Evolutionary conservation across 495 filamentous ascomycete species (phyloP).

Genomic region (Chlorociboria aeruginascens): DNA sequence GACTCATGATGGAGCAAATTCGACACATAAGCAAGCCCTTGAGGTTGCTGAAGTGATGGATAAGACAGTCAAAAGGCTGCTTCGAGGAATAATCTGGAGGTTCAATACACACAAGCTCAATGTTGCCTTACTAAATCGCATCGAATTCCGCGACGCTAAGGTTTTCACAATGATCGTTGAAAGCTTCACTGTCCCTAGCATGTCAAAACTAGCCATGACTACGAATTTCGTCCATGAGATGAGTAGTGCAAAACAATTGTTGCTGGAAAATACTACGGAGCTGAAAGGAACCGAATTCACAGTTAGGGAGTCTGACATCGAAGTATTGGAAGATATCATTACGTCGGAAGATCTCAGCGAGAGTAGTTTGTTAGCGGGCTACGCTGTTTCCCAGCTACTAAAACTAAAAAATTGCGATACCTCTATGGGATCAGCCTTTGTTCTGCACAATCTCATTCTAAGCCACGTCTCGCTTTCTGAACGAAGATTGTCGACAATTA

Average conservation of each 20-base stretch:
- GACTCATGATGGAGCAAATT: slow-evolving; percentile 45
- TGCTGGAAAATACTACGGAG: slow-evolving; percentile 1
- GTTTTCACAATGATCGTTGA: slow-evolving; percentile 40
- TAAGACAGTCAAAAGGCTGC: slow-evolving; percentile 17
- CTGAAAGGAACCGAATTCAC: neutral
- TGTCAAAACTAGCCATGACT: slow-evolving; percentile 2
- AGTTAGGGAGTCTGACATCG: neutral
- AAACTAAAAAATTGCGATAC: slow-evolving; percentile 7
- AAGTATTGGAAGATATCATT: slow-evolving; percentile 4
- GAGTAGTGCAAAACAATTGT: neutral
- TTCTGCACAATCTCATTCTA: slow-evolving; percentile 23
- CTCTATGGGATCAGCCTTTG: slow-evolving; percentile 19
- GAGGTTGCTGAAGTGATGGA: slow-evolving; percentile 1
- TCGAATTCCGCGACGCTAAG: slow-evolving; percentile 51
- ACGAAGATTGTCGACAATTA: slow-evolving; percentile 15
- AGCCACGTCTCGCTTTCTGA: slow-evolving; percentile 18
- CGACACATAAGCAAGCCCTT: neutral
- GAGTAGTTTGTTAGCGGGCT: slow-evolving; percentile 5
- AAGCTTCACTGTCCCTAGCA: slow-evolving; percentile 4
- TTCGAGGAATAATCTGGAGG: slow-evolving; percentile 36
- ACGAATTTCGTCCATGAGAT: slow-evolving; percentile 7
- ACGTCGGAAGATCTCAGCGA: slow-evolving; percentile 2
- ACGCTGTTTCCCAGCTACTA: slow-evolving; percentile 11
- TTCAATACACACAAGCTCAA: slow-evolving; percentile 39
- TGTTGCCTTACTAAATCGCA: slow-evolving; percentile 43